Conservation (phyloP, 257 asterid genomes). For the Orobanche coerulescens region DNA sequence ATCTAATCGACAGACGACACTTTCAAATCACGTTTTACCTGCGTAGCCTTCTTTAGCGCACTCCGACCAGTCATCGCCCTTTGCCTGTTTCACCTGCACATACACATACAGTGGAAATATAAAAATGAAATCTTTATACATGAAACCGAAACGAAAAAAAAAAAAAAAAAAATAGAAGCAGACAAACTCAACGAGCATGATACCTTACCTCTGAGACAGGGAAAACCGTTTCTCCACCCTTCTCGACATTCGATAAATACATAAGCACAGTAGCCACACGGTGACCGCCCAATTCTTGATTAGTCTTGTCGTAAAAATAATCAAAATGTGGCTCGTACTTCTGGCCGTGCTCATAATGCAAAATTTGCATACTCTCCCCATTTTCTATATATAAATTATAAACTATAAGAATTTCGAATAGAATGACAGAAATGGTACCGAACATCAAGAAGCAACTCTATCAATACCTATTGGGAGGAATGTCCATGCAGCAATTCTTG, state of each 20-base stretch:
- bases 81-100: constrained; percentile 50
- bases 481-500: constrained; percentile 86
- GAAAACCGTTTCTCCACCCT: constrained; percentile 88
- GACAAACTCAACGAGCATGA: background rate
- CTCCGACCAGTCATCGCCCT: constrained; percentile 72
- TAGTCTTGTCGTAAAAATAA: constrained; percentile 60
- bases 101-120: background rate
- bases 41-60: constrained; percentile 86
- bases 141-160: background rate
- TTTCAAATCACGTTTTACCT: constrained; percentile 31
- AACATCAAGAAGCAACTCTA: background rate
- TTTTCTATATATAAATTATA: constrained; percentile 35
- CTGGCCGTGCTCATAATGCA: constrained; percentile 79
- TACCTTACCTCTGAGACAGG: constrained; percentile 55
- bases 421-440: background rate
- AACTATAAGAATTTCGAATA: constrained; percentile 7
- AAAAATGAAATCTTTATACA: too few species aligned
- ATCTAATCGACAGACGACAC: background rate
- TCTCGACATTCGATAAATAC: constrained; percentile 63
- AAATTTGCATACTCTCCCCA: constrained; percentile 79
- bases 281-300: constrained; percentile 78
- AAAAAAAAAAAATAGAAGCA: background rate
- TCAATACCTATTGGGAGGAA: constrained; percentile 81
- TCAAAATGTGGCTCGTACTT: constrained; percentile 89
- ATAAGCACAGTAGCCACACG: constrained; percentile 86